Percentiles rank a stretch among this genome's conserved stretches.
Conservation (phyloP, 1,139 yeast species). For the Blastobotrys petasosporus region DNA sequence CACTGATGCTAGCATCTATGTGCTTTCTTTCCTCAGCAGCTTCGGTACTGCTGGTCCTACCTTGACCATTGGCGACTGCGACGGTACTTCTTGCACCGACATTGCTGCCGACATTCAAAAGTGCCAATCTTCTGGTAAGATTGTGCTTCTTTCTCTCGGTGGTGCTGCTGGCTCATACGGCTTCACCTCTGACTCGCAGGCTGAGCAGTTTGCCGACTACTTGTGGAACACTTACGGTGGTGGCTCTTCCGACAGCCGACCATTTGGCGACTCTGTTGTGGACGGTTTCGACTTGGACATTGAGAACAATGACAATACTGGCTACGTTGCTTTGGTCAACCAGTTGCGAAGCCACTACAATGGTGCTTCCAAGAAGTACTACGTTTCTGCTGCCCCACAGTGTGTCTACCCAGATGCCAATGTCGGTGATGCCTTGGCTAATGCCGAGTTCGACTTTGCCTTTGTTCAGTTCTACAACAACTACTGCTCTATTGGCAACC, state of each 20-base stretch:
- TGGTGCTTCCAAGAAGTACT: constrained; percentile 46
- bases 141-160: constrained; percentile 69
- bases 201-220: constrained; percentile 61
- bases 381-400: constrained; percentile 91
- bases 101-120: constrained; percentile 59
- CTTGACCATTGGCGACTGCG: constrained; percentile 64
- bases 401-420: constrained; percentile 89
- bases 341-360: constrained; percentile 50
- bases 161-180: constrained; percentile 68
- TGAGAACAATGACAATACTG: constrained; percentile 49
- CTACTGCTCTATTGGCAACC: constrained; percentile 47
- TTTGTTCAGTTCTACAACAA: constrained; percentile 93
- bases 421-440: constrained; percentile 59
- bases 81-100: constrained; percentile 33
- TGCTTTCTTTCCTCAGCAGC: constrained; percentile 61
- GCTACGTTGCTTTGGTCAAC: constrained; percentile 48
- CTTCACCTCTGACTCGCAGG: constrained; percentile 56
- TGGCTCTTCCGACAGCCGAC: constrained; percentile 65
- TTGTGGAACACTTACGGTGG: constrained; percentile 87
- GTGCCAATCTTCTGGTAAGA: constrained; percentile 70
- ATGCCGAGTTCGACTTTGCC: constrained; percentile 71
- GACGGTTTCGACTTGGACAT: constrained; percentile 75
- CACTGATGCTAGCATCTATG: constrained; percentile 63
- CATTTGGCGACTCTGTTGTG: constrained; percentile 63
- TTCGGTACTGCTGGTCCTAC: constrained; percentile 42